Evolutionary conservation across 148 eudicot species (phyloP).

Genomic region (Fagopyrum homotropicum): DNA sequence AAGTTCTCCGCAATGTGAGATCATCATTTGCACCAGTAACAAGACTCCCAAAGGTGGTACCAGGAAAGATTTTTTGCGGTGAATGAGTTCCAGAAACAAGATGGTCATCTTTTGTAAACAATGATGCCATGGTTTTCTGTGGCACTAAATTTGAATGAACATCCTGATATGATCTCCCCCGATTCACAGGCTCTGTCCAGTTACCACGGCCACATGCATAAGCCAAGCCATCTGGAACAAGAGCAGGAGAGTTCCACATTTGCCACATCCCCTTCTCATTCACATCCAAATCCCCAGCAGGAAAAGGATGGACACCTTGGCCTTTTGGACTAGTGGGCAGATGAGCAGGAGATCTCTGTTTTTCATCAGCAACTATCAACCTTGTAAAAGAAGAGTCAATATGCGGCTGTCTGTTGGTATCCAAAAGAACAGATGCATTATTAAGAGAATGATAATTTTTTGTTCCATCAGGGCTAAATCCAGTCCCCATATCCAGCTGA

Average conservation of each 20-base stretch:
- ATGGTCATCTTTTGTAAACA: conserved; percentile 62
- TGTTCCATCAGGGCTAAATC: conserved; percentile 48
- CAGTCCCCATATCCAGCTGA: conserved; percentile 64
- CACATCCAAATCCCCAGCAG: conserved; percentile 31
- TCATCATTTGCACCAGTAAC: conserved; percentile 37
- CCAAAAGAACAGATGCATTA: conserved; percentile 37
- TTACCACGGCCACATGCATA: conserved; percentile 36
- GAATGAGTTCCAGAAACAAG: conserved; percentile 38
- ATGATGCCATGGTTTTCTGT: conserved; percentile 69
- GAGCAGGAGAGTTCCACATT: conserved; percentile 84
- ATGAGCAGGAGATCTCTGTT: conserved; percentile 35
- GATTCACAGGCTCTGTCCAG: conserved; percentile 57
- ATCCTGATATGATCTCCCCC: conserved; percentile 46
- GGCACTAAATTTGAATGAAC: conserved; percentile 34
- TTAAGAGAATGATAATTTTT: conserved; percentile 42
- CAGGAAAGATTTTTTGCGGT: conserved; percentile 34
- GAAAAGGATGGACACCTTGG: conserved; percentile 35
- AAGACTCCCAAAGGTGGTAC: conserved; percentile 33
- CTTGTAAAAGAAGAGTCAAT: conserved; percentile 85
- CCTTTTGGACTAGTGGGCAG: conserved; percentile 46
- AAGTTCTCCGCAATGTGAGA: conserved; percentile 56
- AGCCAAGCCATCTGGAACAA: conserved; percentile 69
- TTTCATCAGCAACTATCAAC: conserved; percentile 56
- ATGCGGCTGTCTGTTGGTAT: conserved; percentile 65
- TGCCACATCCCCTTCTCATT: conserved; percentile 70